These are phyloP conservation scores for Termitomyces titanicus DNA, from an alignment of 768 basidiomycete genomes.

Conservation along the genomic window DNA sequence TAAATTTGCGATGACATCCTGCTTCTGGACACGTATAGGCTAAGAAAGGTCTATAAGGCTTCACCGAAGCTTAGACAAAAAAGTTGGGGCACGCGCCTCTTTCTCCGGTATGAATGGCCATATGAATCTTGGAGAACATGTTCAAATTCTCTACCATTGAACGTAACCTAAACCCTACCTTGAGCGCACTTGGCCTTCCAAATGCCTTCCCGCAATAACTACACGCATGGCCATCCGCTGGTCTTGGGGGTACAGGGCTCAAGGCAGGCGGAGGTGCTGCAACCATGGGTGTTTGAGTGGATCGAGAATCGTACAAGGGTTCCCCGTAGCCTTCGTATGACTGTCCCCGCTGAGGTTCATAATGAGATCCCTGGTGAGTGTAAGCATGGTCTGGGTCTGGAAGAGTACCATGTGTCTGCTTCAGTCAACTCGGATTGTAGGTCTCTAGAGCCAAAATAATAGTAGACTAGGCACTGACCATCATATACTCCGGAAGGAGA, in stretches of 20 bases:
- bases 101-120: conserved; percentile 22
- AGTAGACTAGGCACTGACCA: conserved; percentile 3
- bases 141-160: not conserved
- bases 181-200: conserved; percentile 21
- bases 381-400: conserved; percentile 1
- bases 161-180: conserved; percentile 9
- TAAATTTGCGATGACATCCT: conserved; percentile 63
- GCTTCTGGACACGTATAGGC: conserved; percentile 60
- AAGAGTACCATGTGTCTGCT: conserved; percentile 6
- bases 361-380: not conserved
- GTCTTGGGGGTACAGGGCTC: conserved; percentile 4
- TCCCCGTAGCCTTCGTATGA: conserved; percentile 4
- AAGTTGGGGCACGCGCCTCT: conserved; percentile 14
- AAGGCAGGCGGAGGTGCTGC: conserved; percentile 1
- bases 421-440: not conserved
- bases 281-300: conserved; percentile 3
- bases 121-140: conserved; percentile 15
- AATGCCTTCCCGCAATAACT: conserved; percentile 20
- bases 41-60: conserved; percentile 18
- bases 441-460: not conserved
- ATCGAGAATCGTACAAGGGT: conserved; percentile 1
- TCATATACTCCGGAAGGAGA: conserved; percentile 13
- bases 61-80: conserved; percentile 1
- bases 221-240: conserved; percentile 18
- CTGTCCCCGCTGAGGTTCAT: not conserved